Percentiles rank a stretch among this genome's conserved stretches.
phyloP scores from a whole-genome alignment of 1,284 basidiomycete genomes.

The Cerioporus squamosus region DNA sequence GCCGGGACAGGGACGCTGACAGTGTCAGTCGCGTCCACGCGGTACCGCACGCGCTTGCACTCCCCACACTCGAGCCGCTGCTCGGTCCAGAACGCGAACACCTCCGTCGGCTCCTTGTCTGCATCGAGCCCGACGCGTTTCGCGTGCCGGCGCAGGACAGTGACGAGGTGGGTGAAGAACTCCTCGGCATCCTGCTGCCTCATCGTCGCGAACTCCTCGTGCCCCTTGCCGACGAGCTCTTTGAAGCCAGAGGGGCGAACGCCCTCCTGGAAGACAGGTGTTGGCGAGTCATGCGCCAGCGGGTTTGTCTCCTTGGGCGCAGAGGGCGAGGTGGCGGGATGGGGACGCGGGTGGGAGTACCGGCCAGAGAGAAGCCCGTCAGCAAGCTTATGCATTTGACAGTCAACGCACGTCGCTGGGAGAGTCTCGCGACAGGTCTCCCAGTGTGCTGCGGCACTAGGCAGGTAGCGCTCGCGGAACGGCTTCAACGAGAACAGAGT shows the following conservation, averaged over 20 bases:
- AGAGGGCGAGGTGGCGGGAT: conserved; percentile 29
- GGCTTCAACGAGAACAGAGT: conserved; percentile 81
- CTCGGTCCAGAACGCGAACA: conserved; percentile 85
- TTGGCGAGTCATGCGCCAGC: conserved; percentile 44
- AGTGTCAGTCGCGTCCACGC: conserved; percentile 78
- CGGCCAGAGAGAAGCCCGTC: conserved; percentile 94
- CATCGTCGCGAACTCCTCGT: conserved; percentile 97
- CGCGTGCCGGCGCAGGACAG: conserved; percentile 67
- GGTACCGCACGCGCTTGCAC: conserved; percentile 90
- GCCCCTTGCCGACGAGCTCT: conserved; percentile 88
- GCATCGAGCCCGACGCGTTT: conserved; percentile 48
- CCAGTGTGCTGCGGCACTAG: conserved; percentile 62
- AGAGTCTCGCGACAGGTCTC: conserved; percentile 67
- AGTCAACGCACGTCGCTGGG: conserved; percentile 89
- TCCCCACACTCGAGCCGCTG: conserved; percentile 84
- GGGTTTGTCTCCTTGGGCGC: conserved; percentile 36
- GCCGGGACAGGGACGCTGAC: conserved; percentile 84
- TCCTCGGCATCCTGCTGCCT: conserved; percentile 97
- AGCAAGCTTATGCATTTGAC: conserved; percentile 92
- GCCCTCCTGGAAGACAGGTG: conserved; percentile 84
- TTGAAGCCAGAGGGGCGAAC: conserved; percentile 89
- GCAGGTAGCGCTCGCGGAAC: conserved; percentile 80
- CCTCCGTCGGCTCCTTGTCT: conserved; percentile 59
- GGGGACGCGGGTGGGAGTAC: conserved; percentile 73
- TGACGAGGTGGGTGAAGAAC: conserved; percentile 86